These are phyloP conservation scores for Hemileia vastatrix DNA, from an alignment of 1,284 basidiomycete genomes.

Conservation along the genomic window DNA sequence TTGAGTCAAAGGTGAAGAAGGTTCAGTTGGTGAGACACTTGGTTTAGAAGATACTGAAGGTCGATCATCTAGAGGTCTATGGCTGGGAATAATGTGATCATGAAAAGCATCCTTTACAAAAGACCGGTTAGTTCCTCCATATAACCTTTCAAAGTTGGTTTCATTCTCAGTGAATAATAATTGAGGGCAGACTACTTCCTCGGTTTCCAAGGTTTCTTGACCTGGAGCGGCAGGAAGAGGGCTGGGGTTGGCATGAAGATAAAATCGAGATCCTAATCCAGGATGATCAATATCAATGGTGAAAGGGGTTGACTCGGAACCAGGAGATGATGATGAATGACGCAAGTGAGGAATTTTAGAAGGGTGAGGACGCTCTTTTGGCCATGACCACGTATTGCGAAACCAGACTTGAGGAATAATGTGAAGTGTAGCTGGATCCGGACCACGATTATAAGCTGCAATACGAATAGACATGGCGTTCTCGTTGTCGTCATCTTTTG, in stretches of 20 bases:
- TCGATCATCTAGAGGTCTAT: constrained; percentile 53
- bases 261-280: constrained; percentile 49
- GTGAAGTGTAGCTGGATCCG: constrained; percentile 88
- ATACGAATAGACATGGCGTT: constrained; percentile 85
- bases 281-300: constrained; percentile 56
- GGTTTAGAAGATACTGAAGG: too few relatives aligned
- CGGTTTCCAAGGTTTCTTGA: constrained; percentile 55
- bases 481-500: constrained; percentile 86
- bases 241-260: constrained; percentile 81
- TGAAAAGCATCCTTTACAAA: constrained; percentile 99
- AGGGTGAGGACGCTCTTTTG: constrained; percentile 65
- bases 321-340: constrained; percentile 51
- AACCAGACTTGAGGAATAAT: constrained; percentile 94
- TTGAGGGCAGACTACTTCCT: constrained; percentile 63
- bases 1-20: too few relatives aligned
- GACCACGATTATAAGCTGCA: constrained; percentile 91
- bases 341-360: constrained; percentile 52
- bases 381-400: constrained; percentile 97
- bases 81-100: constrained; percentile 80
- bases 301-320: constrained; percentile 60
- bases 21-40: too few relatives aligned
- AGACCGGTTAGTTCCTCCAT: constrained; percentile 71
- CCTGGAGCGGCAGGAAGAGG: constrained; percentile 74
- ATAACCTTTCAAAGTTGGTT: constrained; percentile 85
- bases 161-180: constrained; percentile 92